phyloP scores from a whole-genome alignment of 2,329 filamentous ascomycete species.

The Sclerotinia borealis region DNA sequence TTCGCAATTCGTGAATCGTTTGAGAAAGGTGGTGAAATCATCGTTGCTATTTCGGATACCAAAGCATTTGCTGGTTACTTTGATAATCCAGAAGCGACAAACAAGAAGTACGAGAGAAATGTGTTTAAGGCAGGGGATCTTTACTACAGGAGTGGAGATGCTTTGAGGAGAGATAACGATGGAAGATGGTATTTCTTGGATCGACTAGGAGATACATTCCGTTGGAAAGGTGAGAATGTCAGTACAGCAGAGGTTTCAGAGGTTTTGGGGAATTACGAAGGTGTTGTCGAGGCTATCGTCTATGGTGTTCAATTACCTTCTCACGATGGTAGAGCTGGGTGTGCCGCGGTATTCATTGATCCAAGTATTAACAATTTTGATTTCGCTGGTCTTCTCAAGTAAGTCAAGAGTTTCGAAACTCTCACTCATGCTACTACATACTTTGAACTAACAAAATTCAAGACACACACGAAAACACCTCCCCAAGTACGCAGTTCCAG shows the following conservation, averaged over 20 bases:
- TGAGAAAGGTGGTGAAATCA: conserved; percentile 67
- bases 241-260: conserved; percentile 62
- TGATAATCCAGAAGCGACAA: conserved; percentile 59
- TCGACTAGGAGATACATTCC: conserved; percentile 65
- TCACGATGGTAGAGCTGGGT: conserved; percentile 64
- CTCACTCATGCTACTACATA: background rate
- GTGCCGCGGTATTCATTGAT: conserved; percentile 56
- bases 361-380: conserved; percentile 47
- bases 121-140: conserved; percentile 62
- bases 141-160: conserved; percentile 64
- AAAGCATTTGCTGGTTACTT: conserved; percentile 62
- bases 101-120: conserved; percentile 58
- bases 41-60: conserved; percentile 54
- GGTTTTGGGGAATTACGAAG: conserved; percentile 52
- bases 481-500: conserved; percentile 68
- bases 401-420: conserved; percentile 14
- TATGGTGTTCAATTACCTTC: conserved; percentile 61
- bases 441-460: background rate
- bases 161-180: conserved; percentile 53
- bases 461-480: conserved; percentile 52
- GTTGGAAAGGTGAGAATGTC: conserved; percentile 68
- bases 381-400: conserved; percentile 52
- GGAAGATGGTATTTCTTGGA: conserved; percentile 67
- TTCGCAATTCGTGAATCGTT: conserved; percentile 59
- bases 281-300: conserved; percentile 60